Evolutionary conservation across 2,329 filamentous ascomycete genomes (phyloP).

Genomic region (Alternaria solani): DNA sequence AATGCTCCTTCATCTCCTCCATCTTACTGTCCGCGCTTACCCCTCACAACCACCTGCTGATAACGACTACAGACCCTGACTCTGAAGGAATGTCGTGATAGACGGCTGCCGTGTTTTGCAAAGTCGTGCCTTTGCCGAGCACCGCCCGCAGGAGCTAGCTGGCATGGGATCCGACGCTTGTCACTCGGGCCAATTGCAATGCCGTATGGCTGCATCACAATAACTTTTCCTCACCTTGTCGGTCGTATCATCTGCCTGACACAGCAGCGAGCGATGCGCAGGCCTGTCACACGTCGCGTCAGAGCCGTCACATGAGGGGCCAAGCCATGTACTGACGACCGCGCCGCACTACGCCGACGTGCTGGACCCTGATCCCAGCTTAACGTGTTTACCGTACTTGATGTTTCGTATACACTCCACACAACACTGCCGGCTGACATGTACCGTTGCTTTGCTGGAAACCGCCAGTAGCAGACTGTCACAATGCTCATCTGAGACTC

Average conservation of each 20-base stretch:
- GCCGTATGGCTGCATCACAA: slow-evolving; percentile 31
- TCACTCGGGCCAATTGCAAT: slow-evolving; percentile 35
- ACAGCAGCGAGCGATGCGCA: too few species aligned
- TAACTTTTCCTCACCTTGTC: slow-evolving; percentile 1
- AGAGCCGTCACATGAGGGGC: slow-evolving; percentile 26
- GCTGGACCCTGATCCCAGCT: slow-evolving; percentile 27
- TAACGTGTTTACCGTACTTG: slow-evolving; percentile 20
- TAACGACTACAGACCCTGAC: neutral
- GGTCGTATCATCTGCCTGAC: slow-evolving; percentile 1
- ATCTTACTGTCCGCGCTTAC: neutral
- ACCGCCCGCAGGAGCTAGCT: slow-evolving; percentile 32
- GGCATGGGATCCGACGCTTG: slow-evolving; percentile 33
- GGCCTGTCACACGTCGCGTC: neutral
- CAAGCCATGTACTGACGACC: slow-evolving; percentile 26
- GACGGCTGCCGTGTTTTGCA: slow-evolving; percentile 15
- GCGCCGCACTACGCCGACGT: slow-evolving; percentile 13
- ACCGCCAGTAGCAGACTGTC: neutral
- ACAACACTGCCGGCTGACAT: too few species aligned
- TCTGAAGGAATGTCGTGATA: slow-evolving; percentile 11
- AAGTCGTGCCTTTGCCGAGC: slow-evolving; percentile 33
- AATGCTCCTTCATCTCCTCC: neutral
- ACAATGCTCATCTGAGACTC: slow-evolving; percentile 20
- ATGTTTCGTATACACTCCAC: neutral
- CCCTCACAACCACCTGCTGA: neutral
- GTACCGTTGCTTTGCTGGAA: neutral